Evolutionary conservation across 2,329 filamentous ascomycete species (phyloP).

Genomic region (Xylariaceae sp.): DNA sequence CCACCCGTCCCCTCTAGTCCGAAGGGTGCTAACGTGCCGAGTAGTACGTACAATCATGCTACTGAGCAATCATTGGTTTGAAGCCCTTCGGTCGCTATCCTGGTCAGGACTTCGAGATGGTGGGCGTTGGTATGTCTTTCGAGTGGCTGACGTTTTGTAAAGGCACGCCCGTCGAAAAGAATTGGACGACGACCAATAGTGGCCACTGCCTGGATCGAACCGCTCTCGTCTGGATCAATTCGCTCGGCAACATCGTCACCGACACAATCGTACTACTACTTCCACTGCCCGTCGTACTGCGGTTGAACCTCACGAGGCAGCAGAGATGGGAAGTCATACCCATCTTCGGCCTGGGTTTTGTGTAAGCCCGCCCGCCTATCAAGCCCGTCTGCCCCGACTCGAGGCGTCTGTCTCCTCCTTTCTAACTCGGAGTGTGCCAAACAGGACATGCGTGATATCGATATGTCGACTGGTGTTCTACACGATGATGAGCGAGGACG

Average conservation of each 20-base stretch:
- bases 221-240: constrained; percentile 12
- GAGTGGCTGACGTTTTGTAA: too few relatives aligned
- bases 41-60: too few relatives aligned
- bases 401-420: too few relatives aligned
- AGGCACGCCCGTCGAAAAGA: constrained; percentile 3
- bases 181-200: constrained; percentile 6
- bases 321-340: constrained; percentile 14
- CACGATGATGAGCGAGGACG: constrained; percentile 6
- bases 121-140: too few relatives aligned
- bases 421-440: too few relatives aligned
- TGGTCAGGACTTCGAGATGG: too few relatives aligned
- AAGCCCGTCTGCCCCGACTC: too few relatives aligned
- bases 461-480: constrained; percentile 15
- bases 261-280: constrained; percentile 15
- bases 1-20: too few relatives aligned
- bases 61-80: too few relatives aligned
- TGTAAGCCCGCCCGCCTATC: too few relatives aligned
- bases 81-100: too few relatives aligned
- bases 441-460: constrained; percentile 13
- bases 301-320: constrained; percentile 12
- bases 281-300: constrained; percentile 16
- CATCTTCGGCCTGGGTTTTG: constrained; percentile 14
- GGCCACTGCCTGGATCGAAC: constrained; percentile 10
- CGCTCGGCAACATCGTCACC: constrained; percentile 15
- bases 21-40: too few relatives aligned